Evolutionary conservation across 306 rosid genomes (phyloP).

Genomic region (Glycine soja): DNA sequence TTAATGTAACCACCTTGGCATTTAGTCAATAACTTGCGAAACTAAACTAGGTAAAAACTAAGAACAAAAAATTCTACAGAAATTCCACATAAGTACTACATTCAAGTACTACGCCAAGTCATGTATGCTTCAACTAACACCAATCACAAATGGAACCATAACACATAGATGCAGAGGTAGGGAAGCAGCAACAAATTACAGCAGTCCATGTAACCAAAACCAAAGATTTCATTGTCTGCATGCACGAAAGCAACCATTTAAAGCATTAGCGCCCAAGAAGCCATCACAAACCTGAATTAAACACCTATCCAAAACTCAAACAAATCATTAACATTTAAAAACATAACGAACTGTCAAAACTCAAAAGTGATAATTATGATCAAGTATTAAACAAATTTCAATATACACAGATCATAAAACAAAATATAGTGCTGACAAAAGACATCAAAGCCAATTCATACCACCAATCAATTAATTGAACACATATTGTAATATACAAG

Average conservation of each 20-base stretch:
- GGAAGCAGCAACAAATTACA: slow-evolving; percentile 84
- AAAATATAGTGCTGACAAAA: slow-evolving; percentile 1
- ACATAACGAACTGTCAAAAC: slow-evolving; percentile 38
- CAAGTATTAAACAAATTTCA: slow-evolving; percentile 37
- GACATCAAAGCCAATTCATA: slow-evolving; percentile 3
- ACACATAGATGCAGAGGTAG: slow-evolving; percentile 72
- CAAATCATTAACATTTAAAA: slow-evolving; percentile 53
- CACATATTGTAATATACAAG: not conserved
- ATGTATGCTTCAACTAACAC: slow-evolving; percentile 54
- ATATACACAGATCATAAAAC: not conserved
- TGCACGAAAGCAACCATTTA: slow-evolving; percentile 84
- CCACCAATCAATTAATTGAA: not conserved
- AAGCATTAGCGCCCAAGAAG: slow-evolving; percentile 84
- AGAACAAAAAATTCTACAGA: slow-evolving; percentile 46
- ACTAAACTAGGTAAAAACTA: slow-evolving; percentile 28
- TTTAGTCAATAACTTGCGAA: slow-evolving; percentile 37
- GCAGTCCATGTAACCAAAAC: slow-evolving; percentile 81
- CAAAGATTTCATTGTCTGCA: slow-evolving; percentile 85
- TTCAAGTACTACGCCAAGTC: slow-evolving; percentile 50
- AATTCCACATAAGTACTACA: slow-evolving; percentile 58
- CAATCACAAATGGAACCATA: slow-evolving; percentile 56
- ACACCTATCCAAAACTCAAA: slow-evolving; percentile 69
- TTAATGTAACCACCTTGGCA: slow-evolving; percentile 48
- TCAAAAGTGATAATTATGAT: slow-evolving; percentile 24
- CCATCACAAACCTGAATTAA: slow-evolving; percentile 86